These are phyloP conservation scores for Candida stauntonica DNA, from an alignment of 805 yeast genomes.

Conservation along the genomic window DNA sequence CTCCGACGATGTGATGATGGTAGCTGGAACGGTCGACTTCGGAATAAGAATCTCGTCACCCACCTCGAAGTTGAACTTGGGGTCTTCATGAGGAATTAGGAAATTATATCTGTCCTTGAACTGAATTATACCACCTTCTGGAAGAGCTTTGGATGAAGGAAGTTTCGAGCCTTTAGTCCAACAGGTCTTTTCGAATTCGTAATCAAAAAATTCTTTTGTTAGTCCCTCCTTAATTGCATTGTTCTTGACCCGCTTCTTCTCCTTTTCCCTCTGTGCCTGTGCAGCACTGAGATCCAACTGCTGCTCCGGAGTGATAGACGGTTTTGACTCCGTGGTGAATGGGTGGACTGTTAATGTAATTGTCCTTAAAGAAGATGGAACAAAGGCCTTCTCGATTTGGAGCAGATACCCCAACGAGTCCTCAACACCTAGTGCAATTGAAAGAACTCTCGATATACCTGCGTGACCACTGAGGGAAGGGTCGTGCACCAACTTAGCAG, in stretches of 20 bases:
- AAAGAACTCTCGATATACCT: constrained; percentile 49
- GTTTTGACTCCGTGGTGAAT: constrained; percentile 35
- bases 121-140: constrained; percentile 57
- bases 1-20: neutral
- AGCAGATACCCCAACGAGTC: constrained; percentile 49
- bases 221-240: constrained; percentile 22
- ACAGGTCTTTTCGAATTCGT: constrained; percentile 29
- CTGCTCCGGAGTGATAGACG: constrained; percentile 32
- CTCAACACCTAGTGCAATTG: constrained; percentile 53
- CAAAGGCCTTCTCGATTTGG: constrained; percentile 41
- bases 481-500: constrained; percentile 46
- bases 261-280: constrained; percentile 19
- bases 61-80: constrained; percentile 39
- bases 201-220: constrained; percentile 14
- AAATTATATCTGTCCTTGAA: constrained; percentile 41
- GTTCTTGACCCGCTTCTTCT: constrained; percentile 19
- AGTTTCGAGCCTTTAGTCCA: constrained; percentile 49
- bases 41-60: constrained; percentile 40
- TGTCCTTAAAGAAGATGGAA: constrained; percentile 28
- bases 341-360: constrained; percentile 52
- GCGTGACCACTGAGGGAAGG: constrained; percentile 35
- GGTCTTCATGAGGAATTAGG: constrained; percentile 34
- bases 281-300: constrained; percentile 22
- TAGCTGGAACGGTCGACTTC: constrained; percentile 17
- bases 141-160: constrained; percentile 47